Base-by-base conservation (phyloP, 179 eudicot genomes). In the Pouteria campechiana region DNA sequence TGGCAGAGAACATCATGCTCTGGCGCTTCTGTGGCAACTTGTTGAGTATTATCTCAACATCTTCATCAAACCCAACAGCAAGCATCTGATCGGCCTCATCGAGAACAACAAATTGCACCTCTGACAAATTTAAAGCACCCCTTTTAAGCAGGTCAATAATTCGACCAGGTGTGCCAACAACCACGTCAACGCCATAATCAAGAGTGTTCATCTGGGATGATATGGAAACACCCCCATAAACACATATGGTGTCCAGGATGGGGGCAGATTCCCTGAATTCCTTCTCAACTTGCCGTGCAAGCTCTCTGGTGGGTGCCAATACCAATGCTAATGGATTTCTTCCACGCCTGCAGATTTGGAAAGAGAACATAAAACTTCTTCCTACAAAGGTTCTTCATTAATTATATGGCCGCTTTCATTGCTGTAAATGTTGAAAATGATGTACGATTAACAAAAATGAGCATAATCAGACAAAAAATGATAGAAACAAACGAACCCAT, bases 81-180 rank as follows among this genome's bases (percentile, higher is more conserved):
- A 90, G 98, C 98, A 90, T 90, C 54, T 86, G 95, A 76, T 90
- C 98, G 55, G 98, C 98, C 73, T 90, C 98, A 68, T 90, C 98
- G 20, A 90, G 74, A 46, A 90, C 96, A 31, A 82, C 64, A 70
- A 81, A 90, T 58, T 77, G 78, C 48, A 90, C 80, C 33, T 67
- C 72, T 15, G 95, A 72, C 37, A 90, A 63, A 54, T 74, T 60
- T 35, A 90, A 57, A 39, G 94, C 72, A 6, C 98, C 90, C 54
- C 96, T 73, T 58, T 90, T 90, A 16, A 90, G 32, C 53, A 90
- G 65, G 79, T 90, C 98, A 58, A 86, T 90, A 21, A 90, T 60
- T 31, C 98, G 81, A 25, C 98, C 98, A 37, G 98, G 98, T 25
- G 98, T 90, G 5, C 98, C 98, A 3, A 77, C 89, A 43, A 90